phyloP scores from a whole-genome alignment of 2,329 filamentous ascomycete genomes.

The Xylaria digitata region DNA sequence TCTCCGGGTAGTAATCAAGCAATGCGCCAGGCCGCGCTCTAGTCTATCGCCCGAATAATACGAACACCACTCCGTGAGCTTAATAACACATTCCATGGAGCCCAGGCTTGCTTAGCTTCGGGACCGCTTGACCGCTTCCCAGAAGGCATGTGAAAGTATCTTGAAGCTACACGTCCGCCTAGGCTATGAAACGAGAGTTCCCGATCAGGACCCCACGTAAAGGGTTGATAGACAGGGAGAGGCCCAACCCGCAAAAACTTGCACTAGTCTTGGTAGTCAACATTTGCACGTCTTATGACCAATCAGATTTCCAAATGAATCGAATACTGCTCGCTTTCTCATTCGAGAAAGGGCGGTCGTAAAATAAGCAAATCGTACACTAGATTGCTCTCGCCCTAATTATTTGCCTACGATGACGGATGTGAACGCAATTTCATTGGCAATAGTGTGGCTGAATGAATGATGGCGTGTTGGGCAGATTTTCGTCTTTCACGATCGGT shows the following conservation, averaged over 20 bases:
- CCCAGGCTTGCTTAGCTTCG: slow-evolving; percentile 28
- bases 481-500: slow-evolving; percentile 31
- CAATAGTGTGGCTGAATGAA: slow-evolving; percentile 14
- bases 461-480: slow-evolving; percentile 20
- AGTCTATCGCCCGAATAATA: slow-evolving; percentile 3
- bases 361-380: slow-evolving; percentile 27
- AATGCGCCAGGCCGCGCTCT: neutral
- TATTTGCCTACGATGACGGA: slow-evolving; percentile 15
- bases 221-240: slow-evolving; percentile 11
- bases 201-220: slow-evolving; percentile 17
- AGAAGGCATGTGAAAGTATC: slow-evolving; percentile 27
- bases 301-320: slow-evolving; percentile 13
- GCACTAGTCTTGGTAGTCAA: slow-evolving; percentile 11
- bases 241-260: slow-evolving; percentile 5
- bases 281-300: slow-evolving; percentile 13
- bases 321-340: slow-evolving; percentile 3
- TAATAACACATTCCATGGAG: slow-evolving; percentile 10
- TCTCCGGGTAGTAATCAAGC: slow-evolving; percentile 19
- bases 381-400: slow-evolving; percentile 7
- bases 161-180: slow-evolving; percentile 14
- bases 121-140: slow-evolving; percentile 15
- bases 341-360: slow-evolving; percentile 12
- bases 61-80: slow-evolving; percentile 19
- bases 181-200: slow-evolving; percentile 29
- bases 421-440: slow-evolving; percentile 30